phyloP scores from a whole-genome alignment of 768 basidiomycete genomes.

The Russula emetica region DNA sequence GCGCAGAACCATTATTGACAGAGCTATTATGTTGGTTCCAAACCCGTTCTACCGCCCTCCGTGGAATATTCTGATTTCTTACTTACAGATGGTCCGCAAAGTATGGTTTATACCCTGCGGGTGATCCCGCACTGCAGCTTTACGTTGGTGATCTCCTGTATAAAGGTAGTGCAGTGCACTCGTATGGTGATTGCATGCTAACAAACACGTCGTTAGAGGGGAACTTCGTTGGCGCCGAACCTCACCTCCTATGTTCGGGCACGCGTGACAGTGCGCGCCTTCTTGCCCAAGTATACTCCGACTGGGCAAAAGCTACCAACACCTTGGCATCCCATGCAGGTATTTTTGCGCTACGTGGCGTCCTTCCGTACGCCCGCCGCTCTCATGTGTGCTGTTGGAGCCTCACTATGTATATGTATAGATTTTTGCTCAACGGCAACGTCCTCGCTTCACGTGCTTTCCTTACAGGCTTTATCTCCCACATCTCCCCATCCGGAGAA shows the following conservation, averaged over 20 bases:
- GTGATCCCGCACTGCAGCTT: slow-evolving; percentile 83
- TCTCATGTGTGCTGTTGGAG: slow-evolving; percentile 7
- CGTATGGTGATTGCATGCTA: neutral
- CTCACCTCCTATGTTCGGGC: slow-evolving; percentile 79
- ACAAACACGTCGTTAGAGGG: slow-evolving; percentile 50
- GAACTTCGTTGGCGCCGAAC: slow-evolving; percentile 68
- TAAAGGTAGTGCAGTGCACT: slow-evolving; percentile 52
- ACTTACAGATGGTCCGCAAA: slow-evolving; percentile 77
- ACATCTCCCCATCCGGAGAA: slow-evolving; percentile 49
- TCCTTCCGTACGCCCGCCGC: slow-evolving; percentile 63
- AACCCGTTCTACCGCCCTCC: neutral
- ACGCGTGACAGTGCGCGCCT: slow-evolving; percentile 84
- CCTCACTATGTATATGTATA: slow-evolving; percentile 38
- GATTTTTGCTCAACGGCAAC: slow-evolving; percentile 80
- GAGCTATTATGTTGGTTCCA: slow-evolving; percentile 70
- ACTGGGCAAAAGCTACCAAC: slow-evolving; percentile 61
- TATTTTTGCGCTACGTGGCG: slow-evolving; percentile 78
- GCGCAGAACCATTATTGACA: slow-evolving; percentile 88
- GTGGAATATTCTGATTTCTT: slow-evolving; percentile 23
- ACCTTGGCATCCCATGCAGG: slow-evolving; percentile 39
- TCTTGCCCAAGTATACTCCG: slow-evolving; percentile 80
- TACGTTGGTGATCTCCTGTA: slow-evolving; percentile 86
- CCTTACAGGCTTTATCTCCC: slow-evolving; percentile 71
- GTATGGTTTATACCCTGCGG: slow-evolving; percentile 71
- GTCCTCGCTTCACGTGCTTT: slow-evolving; percentile 94